Conservation (phyloP, 2,329 filamentous ascomycete genomes). For the Penicillium frequentans region DNA sequence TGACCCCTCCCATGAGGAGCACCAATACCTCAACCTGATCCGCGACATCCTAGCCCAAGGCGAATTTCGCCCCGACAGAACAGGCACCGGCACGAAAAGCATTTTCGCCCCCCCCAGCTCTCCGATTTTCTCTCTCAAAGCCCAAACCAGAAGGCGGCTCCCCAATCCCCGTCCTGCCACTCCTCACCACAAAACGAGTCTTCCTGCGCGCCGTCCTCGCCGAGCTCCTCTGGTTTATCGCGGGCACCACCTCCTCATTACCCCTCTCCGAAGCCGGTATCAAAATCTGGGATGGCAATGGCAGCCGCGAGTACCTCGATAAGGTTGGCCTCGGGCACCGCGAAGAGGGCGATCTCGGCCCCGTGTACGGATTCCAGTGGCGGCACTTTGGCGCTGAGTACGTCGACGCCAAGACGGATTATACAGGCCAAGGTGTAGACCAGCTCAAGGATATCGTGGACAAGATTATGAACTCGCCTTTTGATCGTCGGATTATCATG, state of each 20-base stretch:
- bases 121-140: slow-evolving; percentile 80
- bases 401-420: slow-evolving; percentile 74
- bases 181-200: slow-evolving; percentile 96
- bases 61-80: slow-evolving; percentile 87
- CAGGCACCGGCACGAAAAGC: slow-evolving; percentile 88
- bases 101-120: slow-evolving; percentile 84
- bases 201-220: slow-evolving; percentile 86
- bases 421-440: slow-evolving; percentile 85
- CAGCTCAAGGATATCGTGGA: slow-evolving; percentile 88
- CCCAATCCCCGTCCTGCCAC: slow-evolving; percentile 70
- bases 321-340: slow-evolving; percentile 77
- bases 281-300: slow-evolving; percentile 99
- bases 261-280: slow-evolving; percentile 76
- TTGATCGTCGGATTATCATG: slow-evolving; percentile 86
- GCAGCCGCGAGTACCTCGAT: slow-evolving; percentile 86
- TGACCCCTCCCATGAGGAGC: slow-evolving; percentile 69
- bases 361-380: slow-evolving; percentile 99
- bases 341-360: slow-evolving; percentile 84
- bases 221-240: slow-evolving; percentile 95
- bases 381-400: slow-evolving; percentile 96
- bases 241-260: slow-evolving; percentile 76
- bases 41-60: slow-evolving; percentile 78
- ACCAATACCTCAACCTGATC: slow-evolving; percentile 90
- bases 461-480: slow-evolving; percentile 80
- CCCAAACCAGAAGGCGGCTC: slow-evolving; percentile 42